These are phyloP conservation scores for Penicillium waksmanii DNA, from an alignment of 495 filamentous ascomycete species.

Conservation along the genomic window DNA sequence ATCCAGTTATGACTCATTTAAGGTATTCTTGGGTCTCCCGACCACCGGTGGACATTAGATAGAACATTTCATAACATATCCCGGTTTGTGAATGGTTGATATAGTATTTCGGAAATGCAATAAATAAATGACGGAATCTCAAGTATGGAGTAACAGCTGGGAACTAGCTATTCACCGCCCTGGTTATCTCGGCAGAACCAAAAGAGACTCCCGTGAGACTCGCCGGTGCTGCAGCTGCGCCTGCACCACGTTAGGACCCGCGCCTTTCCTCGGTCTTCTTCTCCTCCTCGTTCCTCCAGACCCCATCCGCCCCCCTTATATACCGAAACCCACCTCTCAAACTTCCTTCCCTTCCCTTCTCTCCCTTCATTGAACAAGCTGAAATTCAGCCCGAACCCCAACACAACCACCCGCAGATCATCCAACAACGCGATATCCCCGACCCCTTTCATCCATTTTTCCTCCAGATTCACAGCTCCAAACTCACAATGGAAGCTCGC, in stretches of 20 bases:
- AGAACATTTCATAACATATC: conserved; percentile 5
- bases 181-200: conserved; percentile 34
- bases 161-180: conserved; percentile 20
- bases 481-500: conserved; percentile 39
- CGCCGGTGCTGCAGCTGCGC: background rate
- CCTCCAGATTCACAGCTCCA: conserved; percentile 9
- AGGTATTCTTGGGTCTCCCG: conserved; percentile 70
- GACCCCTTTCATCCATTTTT: background rate
- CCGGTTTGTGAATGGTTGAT: background rate
- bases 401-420: background rate
- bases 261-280: background rate
- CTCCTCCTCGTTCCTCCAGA: background rate
- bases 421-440: background rate
- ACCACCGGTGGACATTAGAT: conserved; percentile 64
- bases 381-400: background rate
- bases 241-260: too few relatives aligned
- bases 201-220: conserved; percentile 11
- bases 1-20: conserved; percentile 70
- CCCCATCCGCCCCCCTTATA: too few relatives aligned
- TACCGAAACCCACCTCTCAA: too few relatives aligned
- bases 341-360: too few relatives aligned
- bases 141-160: background rate
- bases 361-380: too few relatives aligned
- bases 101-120: background rate
- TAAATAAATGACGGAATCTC: background rate